Evolutionary conservation across 1,284 basidiomycete species (phyloP).

Genomic region (Ganoderma resinaceum): DNA sequence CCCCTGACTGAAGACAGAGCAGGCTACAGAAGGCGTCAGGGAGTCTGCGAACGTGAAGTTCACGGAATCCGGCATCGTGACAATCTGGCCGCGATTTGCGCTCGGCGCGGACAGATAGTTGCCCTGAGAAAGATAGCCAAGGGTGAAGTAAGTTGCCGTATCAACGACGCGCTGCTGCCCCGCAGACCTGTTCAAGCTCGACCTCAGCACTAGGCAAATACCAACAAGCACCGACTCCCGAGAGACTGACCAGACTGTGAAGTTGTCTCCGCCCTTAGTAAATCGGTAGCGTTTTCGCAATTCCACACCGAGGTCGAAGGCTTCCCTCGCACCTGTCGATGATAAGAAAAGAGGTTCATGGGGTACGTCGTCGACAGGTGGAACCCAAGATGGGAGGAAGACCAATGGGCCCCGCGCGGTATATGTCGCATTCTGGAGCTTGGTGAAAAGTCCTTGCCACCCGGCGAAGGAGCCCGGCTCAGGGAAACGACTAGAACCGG

Average conservation of each 20-base stretch:
- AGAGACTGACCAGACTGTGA: slow-evolving; percentile 48
- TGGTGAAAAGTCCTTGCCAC: slow-evolving; percentile 46
- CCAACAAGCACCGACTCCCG: neutral
- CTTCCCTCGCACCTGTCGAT: slow-evolving; percentile 47
- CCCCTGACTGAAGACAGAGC: slow-evolving; percentile 44
- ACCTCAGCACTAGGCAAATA: neutral
- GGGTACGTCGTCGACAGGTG: slow-evolving; percentile 47
- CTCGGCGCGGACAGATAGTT: slow-evolving; percentile 43
- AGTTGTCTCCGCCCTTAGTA: slow-evolving; percentile 47
- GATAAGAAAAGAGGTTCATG: slow-evolving; percentile 49
- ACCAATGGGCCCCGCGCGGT: slow-evolving; percentile 46
- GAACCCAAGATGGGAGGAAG: slow-evolving; percentile 50
- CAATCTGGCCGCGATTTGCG: slow-evolving; percentile 44
- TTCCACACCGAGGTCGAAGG: slow-evolving; percentile 48
- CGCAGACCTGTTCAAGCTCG: slow-evolving; percentile 43
- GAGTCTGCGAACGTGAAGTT: slow-evolving; percentile 52
- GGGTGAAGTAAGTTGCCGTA: slow-evolving; percentile 47
- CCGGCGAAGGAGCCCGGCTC: slow-evolving; percentile 48
- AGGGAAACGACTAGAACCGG: slow-evolving; percentile 44
- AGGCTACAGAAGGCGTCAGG: slow-evolving; percentile 47
- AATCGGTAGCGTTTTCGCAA: slow-evolving; percentile 48
- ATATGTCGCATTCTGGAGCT: slow-evolving; percentile 50
- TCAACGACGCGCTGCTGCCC: slow-evolving; percentile 50
- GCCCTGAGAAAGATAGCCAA: slow-evolving; percentile 51
- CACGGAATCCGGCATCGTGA: slow-evolving; percentile 49